These are phyloP conservation scores for Penicillium diatomitis DNA, from an alignment of 495 filamentous ascomycete species.

Conservation along the genomic window DNA sequence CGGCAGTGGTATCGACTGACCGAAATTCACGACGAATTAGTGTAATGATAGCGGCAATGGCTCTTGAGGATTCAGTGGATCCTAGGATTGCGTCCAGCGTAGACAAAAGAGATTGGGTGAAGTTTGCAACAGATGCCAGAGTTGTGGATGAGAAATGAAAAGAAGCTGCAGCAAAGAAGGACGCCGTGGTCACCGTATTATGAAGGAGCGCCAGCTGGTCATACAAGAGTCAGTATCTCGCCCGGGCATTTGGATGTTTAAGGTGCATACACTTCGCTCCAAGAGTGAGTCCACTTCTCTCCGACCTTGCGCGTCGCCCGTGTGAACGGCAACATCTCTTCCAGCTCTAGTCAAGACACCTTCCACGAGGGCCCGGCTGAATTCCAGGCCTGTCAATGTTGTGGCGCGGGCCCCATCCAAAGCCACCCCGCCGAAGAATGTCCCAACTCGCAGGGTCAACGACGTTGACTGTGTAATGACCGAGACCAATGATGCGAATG, in stretches of 20 bases:
- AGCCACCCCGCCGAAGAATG: conserved; percentile 53
- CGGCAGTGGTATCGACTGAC: conserved; percentile 47
- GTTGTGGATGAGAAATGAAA: conserved; percentile 61
- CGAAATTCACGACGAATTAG: conserved; percentile 64
- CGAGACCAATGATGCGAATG: conserved; percentile 61
- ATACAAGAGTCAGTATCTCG: conserved; percentile 2
- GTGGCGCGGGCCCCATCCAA: conserved; percentile 58
- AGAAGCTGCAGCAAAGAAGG: conserved; percentile 59
- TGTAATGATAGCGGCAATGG: conserved; percentile 70
- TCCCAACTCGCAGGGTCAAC: conserved; percentile 61
- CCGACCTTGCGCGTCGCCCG: conserved; percentile 45
- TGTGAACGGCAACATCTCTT: conserved; percentile 50
- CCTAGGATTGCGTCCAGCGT: conserved; percentile 68
- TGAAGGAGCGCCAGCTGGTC: conserved; percentile 49
- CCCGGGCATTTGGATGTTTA: background rate
- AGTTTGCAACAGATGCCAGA: conserved; percentile 48
- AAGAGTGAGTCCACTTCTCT: conserved; percentile 54
- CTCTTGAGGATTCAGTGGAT: conserved; percentile 68
- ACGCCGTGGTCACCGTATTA: conserved; percentile 52
- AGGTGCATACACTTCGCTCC: conserved; percentile 44
- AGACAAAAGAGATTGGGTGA: conserved; percentile 56
- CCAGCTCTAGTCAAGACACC: conserved; percentile 59
- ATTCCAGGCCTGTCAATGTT: conserved; percentile 59
- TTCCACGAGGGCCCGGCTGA: conserved; percentile 58
- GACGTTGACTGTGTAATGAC: conserved; percentile 60